Percentiles rank a stretch among this genome's conserved stretches.
Conservation (phyloP, 768 basidiomycete genomes). For the Mycena galopus region DNA sequence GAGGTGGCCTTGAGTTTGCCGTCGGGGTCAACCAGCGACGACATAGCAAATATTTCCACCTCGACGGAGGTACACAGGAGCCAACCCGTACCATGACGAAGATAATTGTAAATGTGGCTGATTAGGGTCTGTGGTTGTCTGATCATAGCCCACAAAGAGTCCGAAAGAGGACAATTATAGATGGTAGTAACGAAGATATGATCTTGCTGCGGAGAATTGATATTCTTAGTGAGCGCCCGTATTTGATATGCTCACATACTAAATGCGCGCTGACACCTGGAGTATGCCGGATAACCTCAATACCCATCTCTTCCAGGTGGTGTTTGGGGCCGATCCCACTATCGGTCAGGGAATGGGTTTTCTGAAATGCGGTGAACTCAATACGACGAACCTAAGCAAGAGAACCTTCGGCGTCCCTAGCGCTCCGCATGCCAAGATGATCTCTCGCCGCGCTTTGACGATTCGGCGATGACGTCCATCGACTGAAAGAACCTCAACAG, state of each 20-base stretch:
- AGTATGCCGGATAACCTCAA: not conserved
- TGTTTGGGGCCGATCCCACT: conserved; percentile 21
- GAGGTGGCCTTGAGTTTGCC: not conserved
- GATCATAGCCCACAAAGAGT: conserved; percentile 23
- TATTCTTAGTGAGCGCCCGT: not conserved
- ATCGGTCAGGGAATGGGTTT: too few relatives aligned
- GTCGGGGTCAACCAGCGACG: conserved; percentile 8
- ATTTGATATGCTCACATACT: too few relatives aligned
- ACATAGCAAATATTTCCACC: conserved; percentile 1
- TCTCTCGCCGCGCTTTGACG: conserved; percentile 10
- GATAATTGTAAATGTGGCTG: conserved; percentile 9
- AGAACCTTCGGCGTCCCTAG: conserved; percentile 12
- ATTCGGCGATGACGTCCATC: not conserved
- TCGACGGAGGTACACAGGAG: not conserved
- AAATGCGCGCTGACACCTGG: conserved; percentile 19
- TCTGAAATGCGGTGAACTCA: too few relatives aligned
- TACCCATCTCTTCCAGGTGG: conserved; percentile 18
- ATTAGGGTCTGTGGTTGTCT: conserved; percentile 4
- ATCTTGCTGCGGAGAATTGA: conserved; percentile 13
- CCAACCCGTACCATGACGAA: not conserved
- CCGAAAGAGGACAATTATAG: conserved; percentile 21
- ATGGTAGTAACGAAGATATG: not conserved
- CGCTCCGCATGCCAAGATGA: conserved; percentile 16
- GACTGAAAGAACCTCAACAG: conserved; percentile 6
- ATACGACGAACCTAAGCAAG: conserved; percentile 9